Percentiles rank a stretch among this genome's conserved stretches.
Evolutionary conservation across 2,329 filamentous ascomycete genomes (phyloP).

Genomic region (Hymenoscyphus repandus): DNA sequence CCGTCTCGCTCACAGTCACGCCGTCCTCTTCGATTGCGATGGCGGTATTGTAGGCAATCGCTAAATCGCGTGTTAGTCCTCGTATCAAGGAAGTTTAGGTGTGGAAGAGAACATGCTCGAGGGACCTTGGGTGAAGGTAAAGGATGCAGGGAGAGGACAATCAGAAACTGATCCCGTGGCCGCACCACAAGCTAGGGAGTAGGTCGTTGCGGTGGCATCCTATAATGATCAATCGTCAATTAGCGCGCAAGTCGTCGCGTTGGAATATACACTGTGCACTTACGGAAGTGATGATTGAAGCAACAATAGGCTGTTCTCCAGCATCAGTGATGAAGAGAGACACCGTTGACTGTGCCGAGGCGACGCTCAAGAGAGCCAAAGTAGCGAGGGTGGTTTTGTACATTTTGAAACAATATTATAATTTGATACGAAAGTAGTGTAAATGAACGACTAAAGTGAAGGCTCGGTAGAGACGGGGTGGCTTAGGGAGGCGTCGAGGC

Average conservation of each 20-base stretch:
- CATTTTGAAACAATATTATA: slow-evolving; percentile 1
- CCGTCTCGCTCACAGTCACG: not conserved
- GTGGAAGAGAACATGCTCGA: slow-evolving; percentile 16
- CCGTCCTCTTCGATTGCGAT: not conserved
- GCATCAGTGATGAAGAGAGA: slow-evolving; percentile 6
- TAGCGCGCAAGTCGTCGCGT: not conserved
- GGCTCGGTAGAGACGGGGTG: no score
- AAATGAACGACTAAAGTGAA: no score
- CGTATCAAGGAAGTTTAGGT: not conserved
- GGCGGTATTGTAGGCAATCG: not conserved
- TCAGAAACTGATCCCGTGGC: not conserved
- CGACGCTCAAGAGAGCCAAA: slow-evolving; percentile 5
- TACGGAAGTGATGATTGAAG: slow-evolving; percentile 14
- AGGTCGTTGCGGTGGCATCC: slow-evolving; percentile 20
- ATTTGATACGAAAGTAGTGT: not conserved
- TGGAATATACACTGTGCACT: not conserved
- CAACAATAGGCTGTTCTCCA: slow-evolving; percentile 8
- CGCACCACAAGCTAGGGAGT: slow-evolving; percentile 11
- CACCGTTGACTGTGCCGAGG: slow-evolving; percentile 2
- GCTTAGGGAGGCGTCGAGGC: no score
- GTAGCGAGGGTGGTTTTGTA: slow-evolving; percentile 6
- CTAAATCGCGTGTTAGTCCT: not conserved
- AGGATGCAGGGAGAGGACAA: slow-evolving; percentile 17
- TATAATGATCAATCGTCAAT: not conserved
- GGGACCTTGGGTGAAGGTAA: slow-evolving; percentile 23